Percentiles rank a stretch among this genome's conserved stretches.
Conservation (phyloP, 345 rosid species). For the Gossypium raimondii region DNA sequence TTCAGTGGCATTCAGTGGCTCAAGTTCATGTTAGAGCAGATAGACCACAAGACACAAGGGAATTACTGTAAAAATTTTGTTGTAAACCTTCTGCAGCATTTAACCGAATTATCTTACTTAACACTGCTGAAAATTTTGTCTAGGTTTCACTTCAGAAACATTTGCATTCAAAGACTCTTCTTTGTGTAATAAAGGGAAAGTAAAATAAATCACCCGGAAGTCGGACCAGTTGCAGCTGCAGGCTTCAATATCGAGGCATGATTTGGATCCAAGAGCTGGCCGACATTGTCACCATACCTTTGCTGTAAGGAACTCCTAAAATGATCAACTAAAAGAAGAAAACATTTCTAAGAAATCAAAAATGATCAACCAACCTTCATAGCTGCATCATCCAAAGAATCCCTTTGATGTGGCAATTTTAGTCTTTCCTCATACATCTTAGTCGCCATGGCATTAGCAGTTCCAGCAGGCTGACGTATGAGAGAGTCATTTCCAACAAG, state of each 20-base stretch:
- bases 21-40: neutral
- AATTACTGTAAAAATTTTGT: neutral
- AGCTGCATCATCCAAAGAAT: constrained; percentile 73
- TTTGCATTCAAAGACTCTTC: neutral
- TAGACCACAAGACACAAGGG: neutral
- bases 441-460: constrained; percentile 77
- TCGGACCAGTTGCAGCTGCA: constrained; percentile 68
- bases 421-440: constrained; percentile 83
- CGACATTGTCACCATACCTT: constrained; percentile 77
- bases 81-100: neutral
- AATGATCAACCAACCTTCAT: constrained; percentile 57
- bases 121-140: neutral
- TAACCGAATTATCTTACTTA: neutral
- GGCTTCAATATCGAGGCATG: constrained; percentile 87
- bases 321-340: neutral
- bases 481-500: constrained; percentile 71
- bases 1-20: neutral
- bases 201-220: constrained; percentile 63
- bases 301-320: constrained; percentile 39
- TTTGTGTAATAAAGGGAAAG: constrained; percentile 15
- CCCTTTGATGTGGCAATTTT: constrained; percentile 77
- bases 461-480: constrained; percentile 67
- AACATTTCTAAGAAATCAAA: neutral
- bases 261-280: constrained; percentile 85
- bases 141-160: neutral